Evolutionary conservation across 495 filamentous ascomycete genomes (phyloP), one percentile per base, ranked within the genome.

Genomic region (Aspergillus cristatus): DNA sequence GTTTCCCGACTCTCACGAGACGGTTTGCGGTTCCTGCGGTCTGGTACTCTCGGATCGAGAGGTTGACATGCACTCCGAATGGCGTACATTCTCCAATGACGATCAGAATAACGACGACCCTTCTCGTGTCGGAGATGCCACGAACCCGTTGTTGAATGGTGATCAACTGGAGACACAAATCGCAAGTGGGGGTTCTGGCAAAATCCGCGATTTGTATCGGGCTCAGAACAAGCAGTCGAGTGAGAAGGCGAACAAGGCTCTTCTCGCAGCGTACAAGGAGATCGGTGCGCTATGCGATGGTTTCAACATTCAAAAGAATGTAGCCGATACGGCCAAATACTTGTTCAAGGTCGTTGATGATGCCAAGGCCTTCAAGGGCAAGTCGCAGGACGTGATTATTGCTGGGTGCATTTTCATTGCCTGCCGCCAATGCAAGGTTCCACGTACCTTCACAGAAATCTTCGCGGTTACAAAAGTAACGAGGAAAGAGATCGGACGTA

Each of bases 61-160:
- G 49, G 86, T 98, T 37, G 91, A 97, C 50, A 87, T 86, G 42
- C 81, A 93, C 35, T 94, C 87, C 35, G 91, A 98, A 67, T 98
- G 91, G 91, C 86, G 91, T 50, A 98, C 93, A 6, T 98, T 98
- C 61, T 82, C 86, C 41, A 96, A 95, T 62, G 91, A 98, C 50
- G 93, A 98, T 51, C 85, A 94, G 58, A 86, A 82, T 55, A 86
- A 82, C 54, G 91, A 96, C 46, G 91, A 98, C 55, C 91, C 91
- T 1, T 93, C 85, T 36, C 91, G 91, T 86, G 91, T 98, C 47
- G 91, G 91, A 62, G 91, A 97, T 35, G 86, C 77, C 0, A 75
- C 77, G 28, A 95, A 97, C 50, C 74, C 82, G 14, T 73, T 97
- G 40, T 73, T 94, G 28, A 87, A 94, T 49, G 93, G 90, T 32